phyloP scores from a whole-genome alignment of 1,284 basidiomycete species.

The Tilletia setariae region DNA sequence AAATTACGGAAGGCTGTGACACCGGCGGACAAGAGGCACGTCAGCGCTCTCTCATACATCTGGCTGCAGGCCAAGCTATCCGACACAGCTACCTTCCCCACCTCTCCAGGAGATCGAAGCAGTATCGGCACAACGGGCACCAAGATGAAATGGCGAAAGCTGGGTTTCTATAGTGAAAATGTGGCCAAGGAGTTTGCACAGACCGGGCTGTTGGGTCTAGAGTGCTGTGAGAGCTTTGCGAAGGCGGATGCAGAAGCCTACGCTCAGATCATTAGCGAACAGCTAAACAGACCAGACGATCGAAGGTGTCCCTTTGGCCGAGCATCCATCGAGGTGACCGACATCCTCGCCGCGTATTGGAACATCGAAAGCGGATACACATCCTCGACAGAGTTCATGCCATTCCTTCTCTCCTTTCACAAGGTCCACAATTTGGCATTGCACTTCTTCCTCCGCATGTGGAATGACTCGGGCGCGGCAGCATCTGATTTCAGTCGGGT shows the following conservation, averaged over 20 bases:
- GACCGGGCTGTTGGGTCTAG: constrained; percentile 76
- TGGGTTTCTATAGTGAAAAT: constrained; percentile 77
- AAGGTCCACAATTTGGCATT: constrained; percentile 74
- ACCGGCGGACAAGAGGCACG: constrained; percentile 45
- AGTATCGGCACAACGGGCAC: constrained; percentile 54
- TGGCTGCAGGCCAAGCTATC: constrained; percentile 45
- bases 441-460: constrained; percentile 89
- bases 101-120: constrained; percentile 9
- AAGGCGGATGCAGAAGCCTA: constrained; percentile 65
- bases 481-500: constrained; percentile 67
- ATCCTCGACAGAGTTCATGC: constrained; percentile 77
- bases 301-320: constrained; percentile 80
- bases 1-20: constrained; percentile 72
- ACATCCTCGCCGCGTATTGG: constrained; percentile 55
- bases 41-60: constrained; percentile 42
- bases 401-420: constrained; percentile 82
- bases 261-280: constrained; percentile 81
- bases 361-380: constrained; percentile 61
- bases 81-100: constrained; percentile 21
- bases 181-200: constrained; percentile 75
- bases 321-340: constrained; percentile 81
- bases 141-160: constrained; percentile 68
- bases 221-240: constrained; percentile 69
- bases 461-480: constrained; percentile 84
- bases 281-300: constrained; percentile 71